phyloP scores from a whole-genome alignment of 2,329 filamentous ascomycete genomes.

The Lachnellula occidentalis region DNA sequence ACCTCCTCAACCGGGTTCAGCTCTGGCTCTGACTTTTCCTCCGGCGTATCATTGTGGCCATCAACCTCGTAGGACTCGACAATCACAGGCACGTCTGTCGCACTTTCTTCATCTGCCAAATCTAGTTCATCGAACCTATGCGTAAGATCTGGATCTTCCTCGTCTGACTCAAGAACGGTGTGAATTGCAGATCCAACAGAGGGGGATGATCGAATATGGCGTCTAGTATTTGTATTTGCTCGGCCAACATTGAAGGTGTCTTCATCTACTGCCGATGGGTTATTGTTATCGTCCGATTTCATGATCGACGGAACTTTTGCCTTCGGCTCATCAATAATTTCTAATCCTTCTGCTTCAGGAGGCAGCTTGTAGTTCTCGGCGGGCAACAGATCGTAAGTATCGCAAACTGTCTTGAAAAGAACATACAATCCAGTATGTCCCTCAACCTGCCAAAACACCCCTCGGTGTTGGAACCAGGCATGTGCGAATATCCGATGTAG shows the following conservation, averaged over 20 bases:
- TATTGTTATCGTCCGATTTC: constrained; percentile 30
- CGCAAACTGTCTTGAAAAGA: constrained; percentile 95
- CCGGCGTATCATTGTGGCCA: constrained; percentile 15
- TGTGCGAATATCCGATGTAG: constrained; percentile 97
- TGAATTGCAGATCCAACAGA: constrained; percentile 74
- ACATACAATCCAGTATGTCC: constrained; percentile 86
- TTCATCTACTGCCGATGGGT: constrained; percentile 39
- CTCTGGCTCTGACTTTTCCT: constrained; percentile 7
- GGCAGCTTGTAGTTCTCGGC: constrained; percentile 96
- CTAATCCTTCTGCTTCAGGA: constrained; percentile 82
- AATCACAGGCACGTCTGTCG: constrained; percentile 27
- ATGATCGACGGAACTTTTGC: constrained; percentile 31
- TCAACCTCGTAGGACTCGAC: constrained; percentile 28
- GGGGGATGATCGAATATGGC: constrained; percentile 74
- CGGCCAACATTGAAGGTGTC: constrained; percentile 46
- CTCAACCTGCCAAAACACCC: constrained; percentile 93
- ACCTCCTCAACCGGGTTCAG: constrained; percentile 7
- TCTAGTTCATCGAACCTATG: constrained; percentile 43
- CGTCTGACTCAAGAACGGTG: constrained; percentile 77
- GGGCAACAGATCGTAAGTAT: constrained; percentile 81
- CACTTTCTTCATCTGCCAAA: constrained; percentile 35
- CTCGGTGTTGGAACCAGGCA: constrained; percentile 95
- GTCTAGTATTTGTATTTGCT: constrained; percentile 64
- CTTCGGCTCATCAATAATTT: constrained; percentile 45
- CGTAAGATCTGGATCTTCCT: constrained; percentile 58